Evolutionary conservation across 2,329 filamentous ascomycete species (phyloP), one percentile per base, ranked within the genome.

Genomic region (Colletotrichum shisoi): DNA sequence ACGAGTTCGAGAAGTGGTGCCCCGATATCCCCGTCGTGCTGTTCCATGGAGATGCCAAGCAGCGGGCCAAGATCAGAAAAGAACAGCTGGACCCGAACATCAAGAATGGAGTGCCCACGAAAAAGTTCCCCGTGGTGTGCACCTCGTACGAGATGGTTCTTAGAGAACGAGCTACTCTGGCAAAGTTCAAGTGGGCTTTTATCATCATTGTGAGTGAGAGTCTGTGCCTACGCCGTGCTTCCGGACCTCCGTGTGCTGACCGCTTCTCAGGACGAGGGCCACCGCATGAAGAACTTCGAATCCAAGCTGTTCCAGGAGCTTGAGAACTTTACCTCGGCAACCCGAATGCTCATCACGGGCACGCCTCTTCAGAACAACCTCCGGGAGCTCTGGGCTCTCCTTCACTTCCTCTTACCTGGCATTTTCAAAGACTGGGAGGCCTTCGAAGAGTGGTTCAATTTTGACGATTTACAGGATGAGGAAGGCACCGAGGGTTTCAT

Each of bases 61-160:
- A 95, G 69, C 86, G 95, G n/a, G 89, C 88, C 57, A 83, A 87
- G 1, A 87, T 97, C n/a, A 89, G 93, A 68, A 84, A 82, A 51
- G 89, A 86, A n/a, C 81, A 85, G 45, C 86, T 98, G 73, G 89
- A 89, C 75, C 86, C 85, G 49, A 81, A 92, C 68, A 87, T 94
- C 15, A 85, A 87, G 13, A 85, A 78, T 9, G 83, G 89, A 0
- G 77, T 82, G 2, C 85, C 85, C 0, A 86, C 80, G 0, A 80
- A 85, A 1, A 85, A 90, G 52, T 99, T 98, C 69, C 95, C 95
- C 0, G 90, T 99, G 0, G 91, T 98, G 0, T 94, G 94, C 73
- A 99, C 95, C 0, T 96, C 91, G 45, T 98, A 98, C 73, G 95
- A 99, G 75, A 97, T 99, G 75, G 94, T 96, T 61, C 89, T 99